A percentile compares a stretch with the other conserved stretches of the same genome.
phyloP scores from a whole-genome alignment of 768 basidiomycete species.

The Rhizopogon vulgaris region DNA sequence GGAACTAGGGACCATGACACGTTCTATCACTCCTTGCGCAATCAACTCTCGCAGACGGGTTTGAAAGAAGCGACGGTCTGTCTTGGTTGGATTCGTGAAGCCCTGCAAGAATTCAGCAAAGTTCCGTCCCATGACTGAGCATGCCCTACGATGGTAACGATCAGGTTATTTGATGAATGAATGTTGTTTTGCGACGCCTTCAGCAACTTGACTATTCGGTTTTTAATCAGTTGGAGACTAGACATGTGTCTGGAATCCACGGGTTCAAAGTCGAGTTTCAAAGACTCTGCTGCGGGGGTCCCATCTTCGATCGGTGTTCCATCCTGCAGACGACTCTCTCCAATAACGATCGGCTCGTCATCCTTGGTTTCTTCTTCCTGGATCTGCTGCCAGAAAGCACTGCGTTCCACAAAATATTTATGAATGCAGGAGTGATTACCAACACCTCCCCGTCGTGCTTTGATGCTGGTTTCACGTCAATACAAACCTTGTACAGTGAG shows the following conservation, averaged over 20 bases:
- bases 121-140: background rate
- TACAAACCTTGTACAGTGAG: background rate
- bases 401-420: constrained; percentile 76
- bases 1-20: constrained; percentile 59
- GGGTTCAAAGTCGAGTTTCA: constrained; percentile 52
- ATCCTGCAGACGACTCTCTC: constrained; percentile 7
- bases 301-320: constrained; percentile 14
- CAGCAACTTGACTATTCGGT: constrained; percentile 65
- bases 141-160: constrained; percentile 64
- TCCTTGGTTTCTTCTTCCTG: constrained; percentile 57
- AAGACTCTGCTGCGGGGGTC: constrained; percentile 13
- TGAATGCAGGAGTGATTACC: constrained; percentile 78
- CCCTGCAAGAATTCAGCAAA: constrained; percentile 41
- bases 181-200: constrained; percentile 63
- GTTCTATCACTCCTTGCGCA: constrained; percentile 68
- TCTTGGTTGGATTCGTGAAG: constrained; percentile 66
- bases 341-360: constrained; percentile 14
- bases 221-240: constrained; percentile 65
- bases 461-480: constrained; percentile 40
- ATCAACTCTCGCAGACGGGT: constrained; percentile 68
- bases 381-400: constrained; percentile 70
- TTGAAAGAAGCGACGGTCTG: constrained; percentile 79
- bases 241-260: constrained; percentile 77
- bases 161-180: constrained; percentile 69
- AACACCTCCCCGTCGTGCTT: constrained; percentile 71